phyloP scores from a whole-genome alignment of 2,329 filamentous ascomycete genomes.

The Leptographium wingfieldii region DNA sequence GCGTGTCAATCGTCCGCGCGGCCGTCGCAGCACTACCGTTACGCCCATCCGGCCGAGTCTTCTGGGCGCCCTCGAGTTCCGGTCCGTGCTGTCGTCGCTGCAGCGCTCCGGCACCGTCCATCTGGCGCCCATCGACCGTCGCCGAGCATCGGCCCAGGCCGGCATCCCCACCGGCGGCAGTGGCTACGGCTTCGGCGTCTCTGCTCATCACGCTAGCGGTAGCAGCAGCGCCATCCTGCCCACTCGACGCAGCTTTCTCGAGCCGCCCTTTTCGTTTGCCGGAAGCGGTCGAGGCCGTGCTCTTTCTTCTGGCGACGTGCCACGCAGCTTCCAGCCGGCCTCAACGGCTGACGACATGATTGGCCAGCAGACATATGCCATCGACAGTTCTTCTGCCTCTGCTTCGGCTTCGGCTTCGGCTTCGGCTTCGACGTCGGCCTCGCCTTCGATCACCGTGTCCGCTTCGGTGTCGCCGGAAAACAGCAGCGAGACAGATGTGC shows the following conservation, averaged over 20 bases:
- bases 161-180: not conserved
- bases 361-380: too few species aligned
- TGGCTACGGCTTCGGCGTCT: not conserved
- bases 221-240: constrained; percentile 11
- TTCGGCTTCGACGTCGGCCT: not conserved
- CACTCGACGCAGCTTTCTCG: not conserved
- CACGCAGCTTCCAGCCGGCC: constrained; percentile 6
- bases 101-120: constrained; percentile 69
- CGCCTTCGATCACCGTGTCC: too few species aligned
- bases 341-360: too few species aligned
- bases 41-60: constrained; percentile 86
- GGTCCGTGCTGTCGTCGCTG: constrained; percentile 77
- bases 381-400: too few species aligned
- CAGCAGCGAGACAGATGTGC: not conserved
- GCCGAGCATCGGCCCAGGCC: constrained; percentile 16
- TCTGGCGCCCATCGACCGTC: constrained; percentile 53
- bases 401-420: not conserved
- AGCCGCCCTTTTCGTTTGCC: too few species aligned
- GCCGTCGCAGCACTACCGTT: constrained; percentile 56
- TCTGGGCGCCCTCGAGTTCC: constrained; percentile 85
- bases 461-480: too few species aligned
- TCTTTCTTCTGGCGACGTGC: constrained; percentile 32
- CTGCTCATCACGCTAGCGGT: not conserved
- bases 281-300: constrained; percentile 25
- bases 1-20: constrained; percentile 62